Conservation (phyloP, 2,329 filamentous ascomycete species). For the Cladophialophora bantiana region DNA sequence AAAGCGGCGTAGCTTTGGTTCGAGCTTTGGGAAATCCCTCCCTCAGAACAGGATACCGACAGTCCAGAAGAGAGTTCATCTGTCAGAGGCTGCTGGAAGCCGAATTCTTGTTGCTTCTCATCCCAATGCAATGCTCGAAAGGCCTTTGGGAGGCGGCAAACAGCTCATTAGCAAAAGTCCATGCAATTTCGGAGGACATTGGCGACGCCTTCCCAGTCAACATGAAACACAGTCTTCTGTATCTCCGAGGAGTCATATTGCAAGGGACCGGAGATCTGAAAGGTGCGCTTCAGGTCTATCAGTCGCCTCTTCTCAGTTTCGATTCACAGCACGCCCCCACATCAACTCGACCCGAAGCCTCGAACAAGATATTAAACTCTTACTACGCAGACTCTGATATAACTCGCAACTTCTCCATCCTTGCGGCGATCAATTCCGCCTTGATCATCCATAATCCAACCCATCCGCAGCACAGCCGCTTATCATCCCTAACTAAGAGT, state of each 20-base stretch:
- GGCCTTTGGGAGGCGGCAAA: constrained; percentile 73
- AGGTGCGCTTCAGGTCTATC: constrained; percentile 72
- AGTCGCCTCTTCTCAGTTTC: constrained; percentile 66
- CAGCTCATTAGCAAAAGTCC: constrained; percentile 63
- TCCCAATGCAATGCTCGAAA: constrained; percentile 72
- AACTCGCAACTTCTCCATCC: constrained; percentile 69
- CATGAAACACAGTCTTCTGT: constrained; percentile 66
- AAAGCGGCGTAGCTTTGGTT: constrained; percentile 58
- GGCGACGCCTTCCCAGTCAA: constrained; percentile 48
- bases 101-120: constrained; percentile 74
- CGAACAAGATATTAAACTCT: constrained; percentile 19
- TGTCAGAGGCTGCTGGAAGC: constrained; percentile 72
- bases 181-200: constrained; percentile 56
- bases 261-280: constrained; percentile 78
- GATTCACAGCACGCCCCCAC: constrained; percentile 38
- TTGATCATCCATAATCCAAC: constrained; percentile 73
- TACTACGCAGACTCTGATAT: constrained; percentile 47
- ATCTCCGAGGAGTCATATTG: constrained; percentile 76
- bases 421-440: constrained; percentile 69
- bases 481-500: constrained; percentile 67
- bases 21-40: constrained; percentile 45
- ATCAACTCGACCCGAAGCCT: constrained; percentile 40
- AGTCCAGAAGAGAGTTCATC: constrained; percentile 32
- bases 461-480: constrained; percentile 64
- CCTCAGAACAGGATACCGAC: constrained; percentile 37